Base-by-base conservation (phyloP, 1,284 basidiomycete species). In the Trametes polyzona region DNA sequence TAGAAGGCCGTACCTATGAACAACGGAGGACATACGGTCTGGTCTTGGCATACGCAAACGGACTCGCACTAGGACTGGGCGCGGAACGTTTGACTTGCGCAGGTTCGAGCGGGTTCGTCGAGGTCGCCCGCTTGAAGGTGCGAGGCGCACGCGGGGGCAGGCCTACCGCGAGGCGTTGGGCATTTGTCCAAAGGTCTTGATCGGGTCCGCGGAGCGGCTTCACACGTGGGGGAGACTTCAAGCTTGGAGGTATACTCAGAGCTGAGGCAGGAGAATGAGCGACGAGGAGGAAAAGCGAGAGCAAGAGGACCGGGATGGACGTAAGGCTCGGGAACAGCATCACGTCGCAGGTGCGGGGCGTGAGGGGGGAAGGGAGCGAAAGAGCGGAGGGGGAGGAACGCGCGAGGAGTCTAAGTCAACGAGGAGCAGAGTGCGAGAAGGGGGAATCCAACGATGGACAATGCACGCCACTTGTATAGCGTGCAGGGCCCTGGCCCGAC, bases 61-160 rank as follows among this genome's bases (percentile, higher is more conserved):
- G 47, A 27, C 62, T 63, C 1, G 62, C 55, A 19, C 58, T 58
- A 7, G 62, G 52, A 19, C 62, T 63, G 4, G 62, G 62, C 12
- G 47, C 53, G 11, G 47, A 30, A 42, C 62, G 62, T 36, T 46
- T 58, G 41, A 51, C 55, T 17, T 52, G 17, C n/a, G 47, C 48
- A 21, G 57, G 55, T 32, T 47, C 41, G 49, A 46, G 19, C 24
- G 35, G 32, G 37, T 42, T 35, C 30, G 60, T 58, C 44, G 55
- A 50, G 32, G 62, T 57, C 32, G 56, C 52, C 36, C 55, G 62
- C 41, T 59, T 57, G 37, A 50, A 35, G 21, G 37, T 44, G 30
- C 58, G 62, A 37, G 67, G 67, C 6, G 59, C 57, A 37, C 58
- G 62, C 23, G 61, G 65, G 26, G 67, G 62, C 43, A 68, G 55